A percentile compares a stretch with the other conserved stretches of the same genome.
Conservation (phyloP, 176 grass and related monocot genomes). For the Chloris gayana region DNA sequence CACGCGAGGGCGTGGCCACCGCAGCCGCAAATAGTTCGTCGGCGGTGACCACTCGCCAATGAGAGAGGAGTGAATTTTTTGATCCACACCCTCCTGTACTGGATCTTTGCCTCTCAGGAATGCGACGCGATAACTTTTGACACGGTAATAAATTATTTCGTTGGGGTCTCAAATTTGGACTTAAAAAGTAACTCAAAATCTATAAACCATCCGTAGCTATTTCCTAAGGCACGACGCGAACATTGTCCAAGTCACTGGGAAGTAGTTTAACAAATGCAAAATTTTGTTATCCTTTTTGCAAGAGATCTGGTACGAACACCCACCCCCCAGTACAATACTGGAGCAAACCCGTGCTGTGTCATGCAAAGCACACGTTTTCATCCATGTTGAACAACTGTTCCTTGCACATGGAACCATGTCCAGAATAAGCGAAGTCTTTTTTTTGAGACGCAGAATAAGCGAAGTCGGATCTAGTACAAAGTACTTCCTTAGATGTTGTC, state of each 20-base stretch:
- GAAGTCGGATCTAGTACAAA: no score
- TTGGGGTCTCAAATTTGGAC: background rate
- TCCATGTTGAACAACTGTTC: background rate
- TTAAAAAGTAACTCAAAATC: background rate
- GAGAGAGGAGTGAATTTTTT: background rate
- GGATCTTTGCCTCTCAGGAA: no score
- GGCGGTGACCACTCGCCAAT: background rate
- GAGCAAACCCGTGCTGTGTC: background rate
- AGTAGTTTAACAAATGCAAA: no score
- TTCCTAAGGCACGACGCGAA: no score
- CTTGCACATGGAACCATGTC: background rate
- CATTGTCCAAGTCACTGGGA: no score
- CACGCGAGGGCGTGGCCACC: background rate
- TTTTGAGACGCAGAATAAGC: no score
- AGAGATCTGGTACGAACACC: no score
- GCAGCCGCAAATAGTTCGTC: constrained; percentile 3
- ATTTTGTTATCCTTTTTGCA: no score
- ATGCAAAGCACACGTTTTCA: background rate
- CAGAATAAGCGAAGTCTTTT: no score
- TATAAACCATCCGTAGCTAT: background rate
- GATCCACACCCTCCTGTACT: background rate
- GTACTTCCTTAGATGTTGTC: no score
- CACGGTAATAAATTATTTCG: background rate
- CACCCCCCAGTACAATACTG: background rate
- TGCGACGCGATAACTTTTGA: background rate